Percentiles rank a stretch among this genome's conserved stretches.
These are phyloP conservation scores for Clonostachys sp. DNA, from an alignment of 2,329 filamentous ascomycete species.

Conservation along the genomic window DNA sequence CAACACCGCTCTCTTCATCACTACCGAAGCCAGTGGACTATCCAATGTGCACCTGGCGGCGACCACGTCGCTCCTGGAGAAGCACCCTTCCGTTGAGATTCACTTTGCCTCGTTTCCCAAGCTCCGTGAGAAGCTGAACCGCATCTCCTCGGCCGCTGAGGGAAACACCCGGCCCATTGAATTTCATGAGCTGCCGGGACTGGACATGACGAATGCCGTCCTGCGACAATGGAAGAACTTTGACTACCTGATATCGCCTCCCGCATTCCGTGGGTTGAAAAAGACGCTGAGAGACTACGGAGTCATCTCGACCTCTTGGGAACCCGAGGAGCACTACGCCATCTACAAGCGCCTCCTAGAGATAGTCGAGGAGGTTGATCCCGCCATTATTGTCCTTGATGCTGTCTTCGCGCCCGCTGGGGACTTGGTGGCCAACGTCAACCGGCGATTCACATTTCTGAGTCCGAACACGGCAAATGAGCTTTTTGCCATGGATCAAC, in stretches of 20 bases:
- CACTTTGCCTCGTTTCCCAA: slow-evolving; percentile 26
- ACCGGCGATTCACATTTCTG: slow-evolving; percentile 26
- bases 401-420: slow-evolving; percentile 16
- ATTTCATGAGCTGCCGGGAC: slow-evolving; percentile 15
- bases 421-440: slow-evolving; percentile 10
- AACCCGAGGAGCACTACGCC: slow-evolving; percentile 17
- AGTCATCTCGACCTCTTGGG: slow-evolving; percentile 17
- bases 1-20: slow-evolving; percentile 25
- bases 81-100: slow-evolving; percentile 19
- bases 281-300: slow-evolving; percentile 8
- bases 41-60: slow-evolving; percentile 31
- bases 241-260: not conserved
- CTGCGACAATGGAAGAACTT: too few relatives aligned
- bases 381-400: slow-evolving; percentile 24
- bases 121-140: slow-evolving; percentile 1
- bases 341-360: slow-evolving; percentile 14
- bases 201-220: not conserved
- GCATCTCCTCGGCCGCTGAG: too few relatives aligned
- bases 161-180: slow-evolving; percentile 4
- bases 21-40: slow-evolving; percentile 22
- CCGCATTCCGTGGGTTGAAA: slow-evolving; percentile 9
- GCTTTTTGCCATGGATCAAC: slow-evolving; percentile 29
- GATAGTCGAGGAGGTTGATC: slow-evolving; percentile 21
- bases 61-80: slow-evolving; percentile 21
- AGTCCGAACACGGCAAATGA: slow-evolving; percentile 37